phyloP scores from a whole-genome alignment of 225 moss, liverwort and hornwort genomes.

The Ulota crispa region DNA sequence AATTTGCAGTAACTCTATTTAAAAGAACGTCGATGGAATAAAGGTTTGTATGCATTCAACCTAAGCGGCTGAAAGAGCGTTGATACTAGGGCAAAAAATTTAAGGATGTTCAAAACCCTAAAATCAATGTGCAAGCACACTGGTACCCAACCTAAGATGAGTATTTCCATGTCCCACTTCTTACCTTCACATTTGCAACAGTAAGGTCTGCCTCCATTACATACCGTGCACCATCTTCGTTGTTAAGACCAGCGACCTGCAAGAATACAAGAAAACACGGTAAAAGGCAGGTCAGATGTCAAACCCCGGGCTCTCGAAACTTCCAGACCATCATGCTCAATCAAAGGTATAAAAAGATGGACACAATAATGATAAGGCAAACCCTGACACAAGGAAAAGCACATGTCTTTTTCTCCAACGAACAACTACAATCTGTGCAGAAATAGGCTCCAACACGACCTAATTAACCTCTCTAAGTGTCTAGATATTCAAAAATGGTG shows the following conservation, averaged over 20 bases:
- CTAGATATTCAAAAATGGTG: neutral
- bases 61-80: neutral
- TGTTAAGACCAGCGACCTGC: conserved; percentile 80
- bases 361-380: no score
- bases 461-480: neutral
- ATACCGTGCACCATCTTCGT: conserved; percentile 71
- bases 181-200: conserved; percentile 63
- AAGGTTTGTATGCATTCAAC: neutral
- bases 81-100: neutral
- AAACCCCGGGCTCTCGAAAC: neutral
- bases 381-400: no score
- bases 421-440: no score
- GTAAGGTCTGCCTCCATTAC: conserved; percentile 69
- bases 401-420: no score
- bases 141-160: conserved; percentile 12
- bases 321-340: neutral
- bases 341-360: no score
- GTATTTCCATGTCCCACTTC: neutral
- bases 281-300: neutral
- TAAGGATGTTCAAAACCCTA: neutral
- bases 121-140: neutral
- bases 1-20: neutral
- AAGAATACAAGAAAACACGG: conserved; percentile 2
- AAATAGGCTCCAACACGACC: neutral
- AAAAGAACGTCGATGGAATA: neutral